Conservation (phyloP, 192 early-diverging fungal species). For the Oehlia diaphana region DNA sequence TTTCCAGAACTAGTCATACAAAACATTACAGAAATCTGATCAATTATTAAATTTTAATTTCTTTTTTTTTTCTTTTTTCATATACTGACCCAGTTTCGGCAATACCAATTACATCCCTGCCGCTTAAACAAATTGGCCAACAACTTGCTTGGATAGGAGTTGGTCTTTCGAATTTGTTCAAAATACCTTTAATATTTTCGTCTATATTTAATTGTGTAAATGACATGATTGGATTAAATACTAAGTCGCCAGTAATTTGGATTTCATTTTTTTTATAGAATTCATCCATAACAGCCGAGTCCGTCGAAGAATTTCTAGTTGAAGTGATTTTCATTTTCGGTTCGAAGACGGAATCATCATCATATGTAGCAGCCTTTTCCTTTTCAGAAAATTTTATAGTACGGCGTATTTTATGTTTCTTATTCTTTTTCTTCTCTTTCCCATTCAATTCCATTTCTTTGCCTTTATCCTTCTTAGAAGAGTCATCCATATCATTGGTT, state of each 20-base stretch:
- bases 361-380: not conserved
- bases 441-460: not conserved
- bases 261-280: constrained; percentile 7
- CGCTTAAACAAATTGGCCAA: constrained; percentile 85
- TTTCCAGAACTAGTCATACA: constrained; percentile 70
- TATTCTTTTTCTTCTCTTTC: not conserved
- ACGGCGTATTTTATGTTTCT: not conserved
- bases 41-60: constrained; percentile 28
- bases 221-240: constrained; percentile 57
- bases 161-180: constrained; percentile 73
- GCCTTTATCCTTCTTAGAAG: not conserved
- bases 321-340: not conserved
- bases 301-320: no score
- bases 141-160: constrained; percentile 92
- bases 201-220: constrained; percentile 72
- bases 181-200: constrained; percentile 54
- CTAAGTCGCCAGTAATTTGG: constrained; percentile 5
- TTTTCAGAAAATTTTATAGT: no score
- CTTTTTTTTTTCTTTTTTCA: not conserved
- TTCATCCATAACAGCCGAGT: not conserved
- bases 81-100: constrained; percentile 83
- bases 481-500: not conserved
- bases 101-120: constrained; percentile 90
- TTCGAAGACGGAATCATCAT: not conserved
- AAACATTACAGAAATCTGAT: constrained; percentile 35